Conservation (phyloP, 2,329 filamentous ascomycete genomes). For the Colletotrichum theobromicola region DNA sequence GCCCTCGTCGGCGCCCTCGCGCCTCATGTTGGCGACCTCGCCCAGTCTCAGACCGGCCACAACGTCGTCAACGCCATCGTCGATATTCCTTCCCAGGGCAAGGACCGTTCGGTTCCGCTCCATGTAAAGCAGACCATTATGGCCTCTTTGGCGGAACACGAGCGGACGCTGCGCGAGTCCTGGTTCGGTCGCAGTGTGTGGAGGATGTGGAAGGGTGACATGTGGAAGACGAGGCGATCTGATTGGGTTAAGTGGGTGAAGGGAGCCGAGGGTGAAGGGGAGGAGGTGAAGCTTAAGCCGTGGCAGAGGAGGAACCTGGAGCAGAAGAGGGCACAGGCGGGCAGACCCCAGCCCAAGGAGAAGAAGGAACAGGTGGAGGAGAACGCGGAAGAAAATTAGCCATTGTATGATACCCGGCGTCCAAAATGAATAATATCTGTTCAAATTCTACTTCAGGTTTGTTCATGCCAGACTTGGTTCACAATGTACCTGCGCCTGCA, state of each 20-base stretch:
- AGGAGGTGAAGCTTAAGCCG: slow-evolving; percentile 17
- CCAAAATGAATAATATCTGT: not conserved
- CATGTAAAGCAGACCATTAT: slow-evolving; percentile 64
- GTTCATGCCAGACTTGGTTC: not conserved
- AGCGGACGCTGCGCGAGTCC: slow-evolving; percentile 54
- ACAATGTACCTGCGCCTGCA: not conserved
- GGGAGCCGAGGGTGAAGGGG: slow-evolving; percentile 41
- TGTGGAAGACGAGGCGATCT: slow-evolving; percentile 56
- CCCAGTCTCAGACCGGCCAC: slow-evolving; percentile 55
- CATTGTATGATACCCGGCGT: slow-evolving; percentile 20
- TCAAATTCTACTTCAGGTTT: not conserved
- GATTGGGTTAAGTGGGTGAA: slow-evolving; percentile 65
- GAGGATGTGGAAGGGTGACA: slow-evolving; percentile 62
- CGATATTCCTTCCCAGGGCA: slow-evolving; percentile 53
- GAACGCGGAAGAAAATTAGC: slow-evolving; percentile 5
- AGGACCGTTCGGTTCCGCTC: slow-evolving; percentile 56
- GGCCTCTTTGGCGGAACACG: slow-evolving; percentile 49
- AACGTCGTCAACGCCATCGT: slow-evolving; percentile 56
- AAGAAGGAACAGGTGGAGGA: not conserved
- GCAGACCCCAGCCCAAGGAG: not conserved
- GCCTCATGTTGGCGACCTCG: slow-evolving; percentile 51
- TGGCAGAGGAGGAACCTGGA: slow-evolving; percentile 20
- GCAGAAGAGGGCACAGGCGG: slow-evolving; percentile 1
- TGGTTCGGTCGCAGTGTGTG: slow-evolving; percentile 63
- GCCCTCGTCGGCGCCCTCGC: slow-evolving; percentile 52